Evolutionary conservation across 768 basidiomycete species (phyloP).

Genomic region (Tylopilus rubrobrunneus): DNA sequence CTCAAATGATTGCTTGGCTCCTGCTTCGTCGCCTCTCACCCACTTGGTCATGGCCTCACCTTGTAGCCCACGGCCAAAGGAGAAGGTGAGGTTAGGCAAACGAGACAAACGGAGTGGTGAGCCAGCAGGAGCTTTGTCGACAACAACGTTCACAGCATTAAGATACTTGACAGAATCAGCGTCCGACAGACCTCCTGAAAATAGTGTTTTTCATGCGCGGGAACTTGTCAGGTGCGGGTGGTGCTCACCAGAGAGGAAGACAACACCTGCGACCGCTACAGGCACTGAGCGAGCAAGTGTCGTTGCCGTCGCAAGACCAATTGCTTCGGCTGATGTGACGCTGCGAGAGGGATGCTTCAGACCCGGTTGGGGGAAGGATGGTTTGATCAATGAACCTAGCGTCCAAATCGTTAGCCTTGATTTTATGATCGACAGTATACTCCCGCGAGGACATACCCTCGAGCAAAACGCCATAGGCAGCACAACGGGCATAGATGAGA

Average conservation of each 20-base stretch:
- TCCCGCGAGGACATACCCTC: slow-evolving; percentile 35
- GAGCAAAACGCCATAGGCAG: slow-evolving; percentile 43
- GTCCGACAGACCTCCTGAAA: slow-evolving; percentile 42
- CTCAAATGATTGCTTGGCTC: slow-evolving; percentile 37
- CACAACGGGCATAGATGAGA: slow-evolving; percentile 44
- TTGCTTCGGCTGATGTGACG: slow-evolving; percentile 36
- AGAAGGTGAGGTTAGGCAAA: slow-evolving; percentile 45
- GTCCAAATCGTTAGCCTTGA: background rate
- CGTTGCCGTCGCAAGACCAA: slow-evolving; percentile 44
- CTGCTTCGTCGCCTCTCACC: slow-evolving; percentile 42
- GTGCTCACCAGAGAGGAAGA: slow-evolving; percentile 42
- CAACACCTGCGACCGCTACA: slow-evolving; percentile 42
- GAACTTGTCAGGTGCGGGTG: background rate
- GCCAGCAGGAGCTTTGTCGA: slow-evolving; percentile 29
- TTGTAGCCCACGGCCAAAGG: slow-evolving; percentile 49
- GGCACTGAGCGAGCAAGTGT: slow-evolving; percentile 45
- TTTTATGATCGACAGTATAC: background rate
- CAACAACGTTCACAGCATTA: slow-evolving; percentile 37
- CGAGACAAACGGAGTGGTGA: slow-evolving; percentile 34
- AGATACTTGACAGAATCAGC: slow-evolving; percentile 40
- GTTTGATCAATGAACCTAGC: slow-evolving; percentile 47
- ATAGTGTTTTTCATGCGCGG: background rate
- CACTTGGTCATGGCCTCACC: slow-evolving; percentile 46
- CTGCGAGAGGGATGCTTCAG: slow-evolving; percentile 38
- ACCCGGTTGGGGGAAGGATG: slow-evolving; percentile 50